Percentiles rank a stretch among this genome's conserved stretches.
Evolutionary conservation across 1,284 basidiomycete genomes (phyloP).

Genomic region (Dichomitus squalens): DNA sequence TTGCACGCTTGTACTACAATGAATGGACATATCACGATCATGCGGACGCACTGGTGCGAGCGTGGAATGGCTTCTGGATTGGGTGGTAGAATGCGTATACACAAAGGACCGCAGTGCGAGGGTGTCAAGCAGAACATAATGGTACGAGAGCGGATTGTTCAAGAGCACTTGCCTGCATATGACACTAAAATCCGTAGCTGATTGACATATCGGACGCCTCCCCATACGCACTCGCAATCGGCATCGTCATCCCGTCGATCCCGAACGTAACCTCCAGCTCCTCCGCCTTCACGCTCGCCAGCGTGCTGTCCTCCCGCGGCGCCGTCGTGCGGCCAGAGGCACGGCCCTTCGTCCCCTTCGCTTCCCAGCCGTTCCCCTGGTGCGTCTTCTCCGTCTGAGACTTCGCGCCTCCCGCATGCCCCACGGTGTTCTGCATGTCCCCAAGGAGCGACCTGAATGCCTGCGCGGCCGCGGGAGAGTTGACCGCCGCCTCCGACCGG

Average conservation of each 20-base stretch:
- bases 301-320: neutral
- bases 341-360: neutral
- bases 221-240: constrained; percentile 5
- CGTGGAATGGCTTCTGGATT: too few species aligned
- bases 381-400: neutral
- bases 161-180: neutral
- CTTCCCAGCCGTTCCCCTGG: neutral
- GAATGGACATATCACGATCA: too few species aligned
- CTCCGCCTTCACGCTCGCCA: constrained; percentile 9
- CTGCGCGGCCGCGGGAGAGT: constrained; percentile 16
- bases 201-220: neutral
- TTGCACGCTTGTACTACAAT: neutral
- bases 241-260: constrained; percentile 28
- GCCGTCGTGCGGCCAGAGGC: neutral
- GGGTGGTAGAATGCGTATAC: too few species aligned
- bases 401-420: neutral
- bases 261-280: constrained; percentile 27
- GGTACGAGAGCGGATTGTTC: too few species aligned
- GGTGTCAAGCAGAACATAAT: too few species aligned
- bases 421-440: neutral
- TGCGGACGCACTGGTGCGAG: too few species aligned
- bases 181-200: neutral
- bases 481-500: constrained; percentile 9
- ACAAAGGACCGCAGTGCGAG: too few species aligned
- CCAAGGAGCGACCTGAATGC: constrained; percentile 12